Conservation (phyloP, 768 basidiomycete genomes). For the Exidia glandulosa region DNA sequence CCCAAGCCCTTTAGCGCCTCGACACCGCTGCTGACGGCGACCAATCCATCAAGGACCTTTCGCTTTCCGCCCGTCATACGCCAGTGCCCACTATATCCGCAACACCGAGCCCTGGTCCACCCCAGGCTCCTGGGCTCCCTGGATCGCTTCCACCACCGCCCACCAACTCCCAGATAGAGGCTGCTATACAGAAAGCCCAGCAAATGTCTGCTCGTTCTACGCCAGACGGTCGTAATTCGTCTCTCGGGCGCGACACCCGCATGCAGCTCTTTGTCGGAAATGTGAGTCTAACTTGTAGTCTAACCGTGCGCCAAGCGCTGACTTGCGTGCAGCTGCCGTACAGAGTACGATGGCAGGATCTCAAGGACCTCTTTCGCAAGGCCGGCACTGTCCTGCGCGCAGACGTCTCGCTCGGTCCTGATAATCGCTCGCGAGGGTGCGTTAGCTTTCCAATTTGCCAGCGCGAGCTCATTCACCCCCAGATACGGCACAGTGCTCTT, state of each 20-base stretch:
- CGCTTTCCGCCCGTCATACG: background rate
- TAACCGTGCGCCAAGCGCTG: conserved; percentile 1
- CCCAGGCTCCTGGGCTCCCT: too few relatives aligned
- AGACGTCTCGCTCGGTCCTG: conserved; percentile 62
- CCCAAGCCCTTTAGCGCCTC: background rate
- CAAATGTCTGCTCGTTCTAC: conserved; percentile 38
- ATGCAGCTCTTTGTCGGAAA: conserved; percentile 96
- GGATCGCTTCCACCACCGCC: conserved; percentile 9
- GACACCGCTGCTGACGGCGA: background rate
- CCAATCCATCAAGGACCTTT: background rate
- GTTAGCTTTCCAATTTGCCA: background rate
- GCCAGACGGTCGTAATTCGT: conserved; percentile 30
- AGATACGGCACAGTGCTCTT: conserved; percentile 82
- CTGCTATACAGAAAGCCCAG: conserved; percentile 75
- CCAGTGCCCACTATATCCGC: background rate
- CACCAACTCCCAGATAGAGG: conserved; percentile 80
- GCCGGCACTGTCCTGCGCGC: conserved; percentile 84
- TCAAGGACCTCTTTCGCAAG: conserved; percentile 94
- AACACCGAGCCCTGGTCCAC: background rate
- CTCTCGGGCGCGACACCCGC: conserved; percentile 66
- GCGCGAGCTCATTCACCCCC: background rate
- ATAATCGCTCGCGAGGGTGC: conserved; percentile 81
- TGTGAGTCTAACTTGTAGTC: conserved; percentile 36
- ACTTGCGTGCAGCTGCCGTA: conserved; percentile 65
- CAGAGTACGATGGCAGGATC: conserved; percentile 96